Evolutionary conservation across 352 stramenopile species (phyloP), one percentile per base, ranked within the genome.

Genomic region (Globisporangium nunn): DNA sequence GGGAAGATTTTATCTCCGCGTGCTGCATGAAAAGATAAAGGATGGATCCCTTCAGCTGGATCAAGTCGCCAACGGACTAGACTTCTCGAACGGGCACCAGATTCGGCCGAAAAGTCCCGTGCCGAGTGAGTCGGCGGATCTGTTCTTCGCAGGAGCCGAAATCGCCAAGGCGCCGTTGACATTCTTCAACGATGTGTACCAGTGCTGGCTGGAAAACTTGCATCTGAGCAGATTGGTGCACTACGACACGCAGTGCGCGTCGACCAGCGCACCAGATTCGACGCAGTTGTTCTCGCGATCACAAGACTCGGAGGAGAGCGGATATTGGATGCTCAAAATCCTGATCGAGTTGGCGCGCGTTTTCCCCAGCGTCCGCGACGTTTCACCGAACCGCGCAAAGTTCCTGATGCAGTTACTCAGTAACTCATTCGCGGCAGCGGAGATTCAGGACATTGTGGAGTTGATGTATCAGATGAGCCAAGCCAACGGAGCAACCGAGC

Each of bases 111-210:
- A 83, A 61, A 71, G 68, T 2, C 74, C 64, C 4, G 74, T 59
- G 18, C 33, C 57, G 30, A 46, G 61, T 5, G 65, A 71, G 35
- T 53, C 56, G 7, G 63, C 62, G 23, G 74, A 84, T 15, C 62
- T 88, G 5, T 78, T 85, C 31, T 79, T 87, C 33, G 80, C 83
- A 1, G 78, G 74, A n/a, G 71, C 78, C 23, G 79, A 76, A 52
- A 90, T 93, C 52, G 72, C 77, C 1, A 83, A 82, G 41, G 58
- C 76, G 10, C 84, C 81, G 18, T 52, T 60, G 2, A 67, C 58
- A 17, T 90, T 91, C 59, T 92, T 92, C 59, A 84, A 83, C 53
- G 76, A 86, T 12, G 76, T 91, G 1, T 93, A 91, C 54, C 78
- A 92, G 60, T 81, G 79, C 52, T 93, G 84, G 84, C 67, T 93